Conservation (phyloP, 345 rosid species). For the Turritis glabra region DNA sequence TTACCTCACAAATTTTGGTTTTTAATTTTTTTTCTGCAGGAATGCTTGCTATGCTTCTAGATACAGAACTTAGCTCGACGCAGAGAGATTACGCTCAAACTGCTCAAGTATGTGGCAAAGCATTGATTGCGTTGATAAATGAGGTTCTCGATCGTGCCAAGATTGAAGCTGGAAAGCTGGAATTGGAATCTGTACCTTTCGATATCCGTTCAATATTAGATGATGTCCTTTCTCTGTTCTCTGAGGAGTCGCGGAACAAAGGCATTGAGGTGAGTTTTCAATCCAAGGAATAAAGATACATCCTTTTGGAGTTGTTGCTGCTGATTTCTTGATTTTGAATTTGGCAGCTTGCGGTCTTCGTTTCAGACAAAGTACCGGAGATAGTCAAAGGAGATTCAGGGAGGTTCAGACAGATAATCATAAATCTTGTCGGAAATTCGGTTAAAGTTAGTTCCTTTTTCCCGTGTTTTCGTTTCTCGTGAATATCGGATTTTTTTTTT, state of each 20-base stretch:
- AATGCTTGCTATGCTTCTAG: constrained; percentile 92
- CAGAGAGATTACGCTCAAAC: constrained; percentile 96
- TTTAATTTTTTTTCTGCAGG: constrained; percentile 42
- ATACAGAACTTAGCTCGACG: constrained; percentile 84
- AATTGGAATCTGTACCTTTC: constrained; percentile 82
- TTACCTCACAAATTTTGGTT: background rate
- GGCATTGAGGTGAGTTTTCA: constrained; percentile 69
- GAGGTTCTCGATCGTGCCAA: constrained; percentile 99
- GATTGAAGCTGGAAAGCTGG: constrained; percentile 94
- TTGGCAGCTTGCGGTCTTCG: constrained; percentile 84
- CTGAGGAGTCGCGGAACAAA: constrained; percentile 89
- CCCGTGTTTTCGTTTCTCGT: background rate
- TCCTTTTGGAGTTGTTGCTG: background rate
- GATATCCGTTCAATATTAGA: constrained; percentile 79
- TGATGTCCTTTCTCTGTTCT: constrained; percentile 95
- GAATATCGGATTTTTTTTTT: background rate
- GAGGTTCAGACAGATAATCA: constrained; percentile 92
- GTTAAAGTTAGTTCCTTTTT: constrained; percentile 68
- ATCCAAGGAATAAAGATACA: background rate
- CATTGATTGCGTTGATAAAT: constrained; percentile 85
- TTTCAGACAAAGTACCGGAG: constrained; percentile 90
- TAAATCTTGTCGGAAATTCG: constrained; percentile 95
- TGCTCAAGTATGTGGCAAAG: constrained; percentile 95
- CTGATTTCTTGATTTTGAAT: constrained; percentile 11
- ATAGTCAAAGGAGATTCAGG: constrained; percentile 89